Conservation (phyloP, 345 rosid genomes). For the Eucalyptus viminalis region DNA sequence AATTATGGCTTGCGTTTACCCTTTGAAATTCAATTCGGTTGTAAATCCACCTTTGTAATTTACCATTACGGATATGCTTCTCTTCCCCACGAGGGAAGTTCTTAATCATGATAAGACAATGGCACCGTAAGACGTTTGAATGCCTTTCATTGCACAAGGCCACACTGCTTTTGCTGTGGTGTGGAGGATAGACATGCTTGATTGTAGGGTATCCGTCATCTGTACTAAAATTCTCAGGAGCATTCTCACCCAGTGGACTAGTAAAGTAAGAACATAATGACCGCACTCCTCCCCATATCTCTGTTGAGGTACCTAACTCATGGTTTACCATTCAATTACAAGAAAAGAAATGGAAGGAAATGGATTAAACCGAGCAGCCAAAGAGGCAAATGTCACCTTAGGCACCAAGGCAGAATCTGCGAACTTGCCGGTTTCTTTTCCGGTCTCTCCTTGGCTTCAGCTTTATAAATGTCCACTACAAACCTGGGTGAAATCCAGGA, state of each 20-base stretch:
- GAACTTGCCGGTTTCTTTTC: background rate
- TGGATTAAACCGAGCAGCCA: background rate
- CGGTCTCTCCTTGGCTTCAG: constrained; percentile 13
- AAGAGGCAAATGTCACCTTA: constrained; percentile 4
- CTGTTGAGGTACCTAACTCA: constrained; percentile 25
- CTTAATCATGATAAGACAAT: background rate
- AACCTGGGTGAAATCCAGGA: constrained; percentile 6
- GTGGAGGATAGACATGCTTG: background rate
- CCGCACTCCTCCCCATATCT: constrained; percentile 25
- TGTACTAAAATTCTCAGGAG: constrained; percentile 16
- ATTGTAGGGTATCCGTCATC: constrained; percentile 5
- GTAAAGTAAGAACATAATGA: constrained; percentile 5
- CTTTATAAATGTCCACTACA: constrained; percentile 14
- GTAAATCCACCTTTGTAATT: background rate
- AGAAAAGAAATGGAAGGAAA: background rate
- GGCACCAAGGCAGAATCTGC: constrained; percentile 20
- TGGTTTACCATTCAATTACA: background rate
- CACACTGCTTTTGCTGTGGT: background rate
- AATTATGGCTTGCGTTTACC: background rate
- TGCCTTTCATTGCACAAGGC: background rate
- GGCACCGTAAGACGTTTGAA: background rate
- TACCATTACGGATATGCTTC: background rate
- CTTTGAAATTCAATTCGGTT: background rate
- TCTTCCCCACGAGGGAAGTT: background rate
- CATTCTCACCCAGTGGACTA: constrained; percentile 6